Evolutionary conservation across 1,284 basidiomycete species (phyloP), one percentile per base, ranked within the genome.

Genomic region (Moesziomyces sp.): DNA sequence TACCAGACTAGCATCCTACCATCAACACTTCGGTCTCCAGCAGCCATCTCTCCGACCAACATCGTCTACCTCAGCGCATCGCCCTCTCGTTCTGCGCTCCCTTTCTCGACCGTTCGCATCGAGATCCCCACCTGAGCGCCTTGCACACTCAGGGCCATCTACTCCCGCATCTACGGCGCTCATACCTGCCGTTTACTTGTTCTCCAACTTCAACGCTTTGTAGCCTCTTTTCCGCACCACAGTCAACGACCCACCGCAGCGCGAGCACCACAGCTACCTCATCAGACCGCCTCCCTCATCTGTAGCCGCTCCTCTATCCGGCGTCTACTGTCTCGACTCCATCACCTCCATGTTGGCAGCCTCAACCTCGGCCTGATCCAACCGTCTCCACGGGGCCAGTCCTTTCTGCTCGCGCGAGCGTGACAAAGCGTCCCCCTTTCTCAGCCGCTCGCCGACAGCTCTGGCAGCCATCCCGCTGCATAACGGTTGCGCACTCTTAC

Each of bases 41-140:
- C 30, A n/a, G n/a, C 23, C 38, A 38, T 35, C 19, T 23, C 50
- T 42, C 46, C 50, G 26, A 21, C 30, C 26, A 35, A n/a, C 38
- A 21, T 42, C 40, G 46, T 33, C 24, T 35, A 13, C n/a, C 42
- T 13, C 24, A 40, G 42, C 40, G 21, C 43, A 38, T 46, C n/a
- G 40, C 58, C 38, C n/a, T 28, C 45, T 7, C 24, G 24, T 33
- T 21, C 21, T 42, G 10, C 38, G 26, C 46, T 49, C 51, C 21
- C 26, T 24, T 14, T 46, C 49, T 56, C 57, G 56, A 58, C 52
- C 56, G 47, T 58, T 49, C 48, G 55, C 52, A 65, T 65, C 62
- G 56, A 65, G 56, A 43, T 11, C 54, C 16, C 24, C 24, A 21
- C 38, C 26, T 26, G 21, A 28, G 28, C 42, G 23, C 44, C 45